phyloP scores from a whole-genome alignment of 2,329 filamentous ascomycete species.

The Ophiocordyceps camponoti-floridani region DNA sequence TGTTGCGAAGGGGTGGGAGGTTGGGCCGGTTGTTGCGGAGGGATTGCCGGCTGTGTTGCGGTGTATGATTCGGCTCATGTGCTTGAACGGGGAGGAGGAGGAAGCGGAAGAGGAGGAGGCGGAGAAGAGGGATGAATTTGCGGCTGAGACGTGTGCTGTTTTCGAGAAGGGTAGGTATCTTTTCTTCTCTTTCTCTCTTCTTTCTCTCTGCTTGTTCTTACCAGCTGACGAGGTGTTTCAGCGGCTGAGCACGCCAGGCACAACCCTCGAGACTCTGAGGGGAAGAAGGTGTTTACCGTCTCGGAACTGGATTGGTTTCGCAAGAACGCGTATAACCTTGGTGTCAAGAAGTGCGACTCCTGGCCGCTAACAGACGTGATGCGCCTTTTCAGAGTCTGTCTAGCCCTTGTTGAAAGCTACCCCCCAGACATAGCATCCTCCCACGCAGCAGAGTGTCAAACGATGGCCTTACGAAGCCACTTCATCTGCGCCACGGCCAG shows the following conservation, averaged over 20 bases:
- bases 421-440: conserved; percentile 24
- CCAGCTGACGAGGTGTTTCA: conserved; percentile 3
- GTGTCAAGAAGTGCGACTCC: conserved; percentile 37
- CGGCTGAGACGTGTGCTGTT: conserved; percentile 33
- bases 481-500: conserved; percentile 43
- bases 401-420: conserved; percentile 32
- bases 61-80: conserved; percentile 34
- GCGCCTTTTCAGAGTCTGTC: conserved; percentile 35
- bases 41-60: conserved; percentile 20
- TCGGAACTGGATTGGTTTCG: conserved; percentile 71
- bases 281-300: conserved; percentile 34
- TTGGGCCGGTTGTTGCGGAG: conserved; percentile 4
- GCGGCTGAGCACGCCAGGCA: conserved; percentile 12
- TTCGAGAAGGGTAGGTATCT: conserved; percentile 26
- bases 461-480: conserved; percentile 50
- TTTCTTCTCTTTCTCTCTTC: neutral
- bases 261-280: conserved; percentile 18
- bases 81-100: conserved; percentile 20
- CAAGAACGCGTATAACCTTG: conserved; percentile 64
- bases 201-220: neutral
- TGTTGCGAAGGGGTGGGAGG: conserved; percentile 11
- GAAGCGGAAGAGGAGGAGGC: conserved; percentile 13
- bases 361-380: conserved; percentile 37
- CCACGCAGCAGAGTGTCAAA: conserved; percentile 26
- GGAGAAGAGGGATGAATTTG: conserved; percentile 6